Base-by-base conservation (phyloP, 2,329 filamentous ascomycete genomes). In the Colletotrichum sp. region DNA sequence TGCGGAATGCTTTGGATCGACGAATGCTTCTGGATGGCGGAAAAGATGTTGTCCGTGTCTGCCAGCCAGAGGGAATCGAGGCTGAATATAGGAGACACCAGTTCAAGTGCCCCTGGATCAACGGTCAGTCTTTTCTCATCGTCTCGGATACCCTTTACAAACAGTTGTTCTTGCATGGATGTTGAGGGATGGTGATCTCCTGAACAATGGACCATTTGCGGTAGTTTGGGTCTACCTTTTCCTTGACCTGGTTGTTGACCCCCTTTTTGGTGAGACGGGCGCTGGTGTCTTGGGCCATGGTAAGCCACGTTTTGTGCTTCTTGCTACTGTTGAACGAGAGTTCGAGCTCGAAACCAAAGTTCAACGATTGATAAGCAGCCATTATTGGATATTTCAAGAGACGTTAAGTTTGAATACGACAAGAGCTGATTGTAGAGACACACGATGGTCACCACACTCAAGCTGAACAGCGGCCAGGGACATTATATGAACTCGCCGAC, bases 291-390 rank as follows among this genome's bases (percentile, higher is more conserved):
- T 82, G 77, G 13, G 84, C 84, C n/a, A 86, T 79, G 3, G 80
- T 72, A 6, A 79, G 78, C 84, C 84, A 86, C 6, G 79, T 78
- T 10, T 81, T 81, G 71, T 83, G 79, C 74, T 82, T 84, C 43
- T 82, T 82, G 61, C 80, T 80, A 72, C 82, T 80, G 13, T 79
- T 80, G 5, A 86, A 78, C 8, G 85, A 81, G 5, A 86, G 78
- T 78, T 86, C 85, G 26, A 86, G 80, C 77, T 86, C 85, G 24
- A 86, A 75, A 24, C 85, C 85, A 64, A 86, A 86, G 64, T 61
- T 69, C 64, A 76, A 60, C 6, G 74, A 52, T 24, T 61, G 70
- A 52, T 69, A 74, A 12, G 10, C 28, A 18, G 71, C n/a, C 74
- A 76, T 74, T 3, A 65, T 21, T 21, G n/a, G 43, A 24, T 0